These are phyloP conservation scores for Crassisporium funariophilum DNA, from an alignment of 768 basidiomycete species.

Conservation along the genomic window DNA sequence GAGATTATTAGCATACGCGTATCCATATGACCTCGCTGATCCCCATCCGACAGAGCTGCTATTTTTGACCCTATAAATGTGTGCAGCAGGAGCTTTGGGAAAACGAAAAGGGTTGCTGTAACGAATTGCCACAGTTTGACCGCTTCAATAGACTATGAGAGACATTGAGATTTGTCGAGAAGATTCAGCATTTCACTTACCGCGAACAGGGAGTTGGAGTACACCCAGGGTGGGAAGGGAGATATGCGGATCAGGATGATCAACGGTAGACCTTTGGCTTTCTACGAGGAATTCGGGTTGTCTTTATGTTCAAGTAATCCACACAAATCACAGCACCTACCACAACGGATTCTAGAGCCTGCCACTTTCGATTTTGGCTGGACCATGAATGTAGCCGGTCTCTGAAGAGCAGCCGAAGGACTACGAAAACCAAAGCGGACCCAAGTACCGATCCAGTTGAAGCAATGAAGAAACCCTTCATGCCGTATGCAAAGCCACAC, in stretches of 20 bases:
- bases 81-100: conserved; percentile 72
- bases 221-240: conserved; percentile 87
- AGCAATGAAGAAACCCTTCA: conserved; percentile 73
- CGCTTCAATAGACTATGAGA: conserved; percentile 63
- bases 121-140: conserved; percentile 78
- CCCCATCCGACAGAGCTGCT: conserved; percentile 74
- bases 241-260: conserved; percentile 82
- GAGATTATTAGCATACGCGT: conserved; percentile 47
- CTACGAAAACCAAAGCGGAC: conserved; percentile 60
- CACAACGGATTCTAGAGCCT: conserved; percentile 73
- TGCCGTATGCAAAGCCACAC: conserved; percentile 83
- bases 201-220: conserved; percentile 79
- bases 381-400: conserved; percentile 61
- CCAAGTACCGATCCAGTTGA: conserved; percentile 63
- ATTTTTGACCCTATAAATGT: conserved; percentile 81
- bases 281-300: conserved; percentile 43
- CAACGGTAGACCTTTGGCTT: conserved; percentile 75
- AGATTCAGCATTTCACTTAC: conserved; percentile 42
- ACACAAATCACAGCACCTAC: conserved; percentile 51
- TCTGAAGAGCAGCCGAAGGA: conserved; percentile 61
- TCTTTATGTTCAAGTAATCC: no score
- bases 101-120: conserved; percentile 67
- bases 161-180: neutral
- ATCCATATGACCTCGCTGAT: conserved; percentile 76
- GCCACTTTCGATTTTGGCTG: conserved; percentile 68